phyloP scores from a whole-genome alignment of 305 asterid genomes.

The Galium porrigens region DNA sequence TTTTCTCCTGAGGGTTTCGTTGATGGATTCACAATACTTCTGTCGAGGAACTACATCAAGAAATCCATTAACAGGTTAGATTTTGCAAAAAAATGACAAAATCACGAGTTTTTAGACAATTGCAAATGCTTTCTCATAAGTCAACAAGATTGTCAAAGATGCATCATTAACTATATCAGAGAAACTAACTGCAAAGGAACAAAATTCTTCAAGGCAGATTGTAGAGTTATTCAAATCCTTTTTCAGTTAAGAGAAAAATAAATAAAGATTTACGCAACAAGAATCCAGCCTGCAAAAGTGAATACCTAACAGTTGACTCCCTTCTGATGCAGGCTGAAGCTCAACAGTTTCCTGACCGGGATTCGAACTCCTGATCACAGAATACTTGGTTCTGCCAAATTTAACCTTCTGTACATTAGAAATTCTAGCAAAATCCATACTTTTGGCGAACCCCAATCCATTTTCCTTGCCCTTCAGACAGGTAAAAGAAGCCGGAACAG shows the following conservation, averaged over 20 bases:
- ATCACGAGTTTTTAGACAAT: not conserved
- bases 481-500: constrained; percentile 64
- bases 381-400: constrained; percentile 47
- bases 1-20: constrained; percentile 81
- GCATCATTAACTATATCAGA: not conserved
- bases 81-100: constrained; percentile 4
- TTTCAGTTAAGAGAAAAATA: not conserved
- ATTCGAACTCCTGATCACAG: constrained; percentile 55
- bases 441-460: constrained; percentile 52
- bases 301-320: constrained; percentile 82
- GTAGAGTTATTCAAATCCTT: not conserved
- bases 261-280: not conserved
- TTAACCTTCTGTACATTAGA: constrained; percentile 55
- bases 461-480: constrained; percentile 50
- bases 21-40: constrained; percentile 77
- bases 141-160: constrained; percentile 1
- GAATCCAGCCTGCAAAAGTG: not conserved
- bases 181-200: not conserved
- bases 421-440: constrained; percentile 50
- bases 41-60: constrained; percentile 71
- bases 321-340: constrained; percentile 85
- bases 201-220: not conserved
- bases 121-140: not conserved
- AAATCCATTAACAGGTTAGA: not conserved
- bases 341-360: constrained; percentile 71